Conservation (phyloP, 2,329 filamentous ascomycete species). For the Trichoderma sp. region DNA sequence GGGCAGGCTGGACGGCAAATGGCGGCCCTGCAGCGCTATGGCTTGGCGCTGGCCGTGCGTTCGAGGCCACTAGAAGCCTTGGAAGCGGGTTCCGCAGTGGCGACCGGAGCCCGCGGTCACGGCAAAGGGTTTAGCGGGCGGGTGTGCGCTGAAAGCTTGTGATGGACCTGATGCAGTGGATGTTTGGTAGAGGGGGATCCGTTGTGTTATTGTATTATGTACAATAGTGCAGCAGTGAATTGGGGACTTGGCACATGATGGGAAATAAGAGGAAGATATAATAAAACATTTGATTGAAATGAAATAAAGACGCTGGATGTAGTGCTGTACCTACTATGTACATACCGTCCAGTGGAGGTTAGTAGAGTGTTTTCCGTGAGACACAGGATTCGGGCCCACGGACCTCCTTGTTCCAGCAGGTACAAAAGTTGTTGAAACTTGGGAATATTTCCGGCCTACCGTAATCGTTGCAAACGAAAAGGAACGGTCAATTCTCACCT, state of each 20-base stretch:
- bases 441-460: background rate
- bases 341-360: too few relatives aligned
- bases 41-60: background rate
- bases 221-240: too few relatives aligned
- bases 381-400: background rate
- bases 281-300: too few relatives aligned
- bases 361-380: too few relatives aligned
- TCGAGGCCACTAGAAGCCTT: background rate
- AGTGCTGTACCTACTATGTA: too few relatives aligned
- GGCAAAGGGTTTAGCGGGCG: background rate
- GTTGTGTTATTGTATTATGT: too few relatives aligned
- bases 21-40: background rate
- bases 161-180: too few relatives aligned
- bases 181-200: too few relatives aligned
- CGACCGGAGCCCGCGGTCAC: background rate
- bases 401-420: constrained; percentile 7
- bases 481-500: background rate
- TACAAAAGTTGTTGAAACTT: background rate
- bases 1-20: background rate
- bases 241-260: too few relatives aligned
- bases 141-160: background rate
- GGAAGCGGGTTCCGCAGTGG: background rate
- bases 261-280: too few relatives aligned
- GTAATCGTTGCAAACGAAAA: background rate
- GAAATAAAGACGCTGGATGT: too few relatives aligned